Conservation (phyloP, 768 basidiomycete genomes). For the Panus rudis region DNA sequence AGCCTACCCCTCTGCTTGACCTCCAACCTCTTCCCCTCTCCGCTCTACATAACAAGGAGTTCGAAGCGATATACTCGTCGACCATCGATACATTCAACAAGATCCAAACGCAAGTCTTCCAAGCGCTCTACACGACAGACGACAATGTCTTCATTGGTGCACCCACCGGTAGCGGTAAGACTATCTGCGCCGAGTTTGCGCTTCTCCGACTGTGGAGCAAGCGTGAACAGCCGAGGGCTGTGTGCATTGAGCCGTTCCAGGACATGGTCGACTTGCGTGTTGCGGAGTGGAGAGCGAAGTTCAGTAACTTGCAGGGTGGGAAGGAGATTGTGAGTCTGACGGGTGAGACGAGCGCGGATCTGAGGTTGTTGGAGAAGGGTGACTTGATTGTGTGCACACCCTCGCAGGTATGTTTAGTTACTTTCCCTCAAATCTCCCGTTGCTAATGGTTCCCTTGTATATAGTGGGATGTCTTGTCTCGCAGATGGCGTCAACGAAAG, state of each 20-base stretch:
- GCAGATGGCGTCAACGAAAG: slow-evolving; percentile 95
- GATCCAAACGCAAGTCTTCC: slow-evolving; percentile 99
- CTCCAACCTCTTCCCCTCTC: slow-evolving; percentile 85
- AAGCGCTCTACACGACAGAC: slow-evolving; percentile 91
- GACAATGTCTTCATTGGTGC: slow-evolving; percentile 97
- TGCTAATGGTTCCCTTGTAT: slow-evolving; percentile 1
- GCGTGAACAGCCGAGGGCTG: slow-evolving; percentile 70
- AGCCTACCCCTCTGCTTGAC: slow-evolving; percentile 87
- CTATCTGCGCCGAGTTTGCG: slow-evolving; percentile 95
- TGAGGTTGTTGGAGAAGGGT: slow-evolving; percentile 82
- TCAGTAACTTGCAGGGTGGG: slow-evolving; percentile 74
- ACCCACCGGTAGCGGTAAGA: slow-evolving; percentile 96
- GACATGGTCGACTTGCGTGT: slow-evolving; percentile 95
- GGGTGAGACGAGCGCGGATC: slow-evolving; percentile 88
- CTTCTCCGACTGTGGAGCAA: slow-evolving; percentile 93
- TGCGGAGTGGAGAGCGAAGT: slow-evolving; percentile 84
- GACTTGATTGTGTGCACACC: slow-evolving; percentile 96
- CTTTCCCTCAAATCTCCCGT: neutral
- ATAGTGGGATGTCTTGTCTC: slow-evolving; percentile 92
- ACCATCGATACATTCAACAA: slow-evolving; percentile 91
- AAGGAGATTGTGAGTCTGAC: slow-evolving; percentile 93
- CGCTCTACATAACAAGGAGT: slow-evolving; percentile 90
- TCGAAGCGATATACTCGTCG: slow-evolving; percentile 76
- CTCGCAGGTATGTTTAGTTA: slow-evolving; percentile 51
- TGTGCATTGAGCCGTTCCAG: slow-evolving; percentile 94